Percentiles rank a stretch among this genome's conserved stretches.
Conservation (phyloP, 768 basidiomycete genomes). For the Leccinum subtestaceum region DNA sequence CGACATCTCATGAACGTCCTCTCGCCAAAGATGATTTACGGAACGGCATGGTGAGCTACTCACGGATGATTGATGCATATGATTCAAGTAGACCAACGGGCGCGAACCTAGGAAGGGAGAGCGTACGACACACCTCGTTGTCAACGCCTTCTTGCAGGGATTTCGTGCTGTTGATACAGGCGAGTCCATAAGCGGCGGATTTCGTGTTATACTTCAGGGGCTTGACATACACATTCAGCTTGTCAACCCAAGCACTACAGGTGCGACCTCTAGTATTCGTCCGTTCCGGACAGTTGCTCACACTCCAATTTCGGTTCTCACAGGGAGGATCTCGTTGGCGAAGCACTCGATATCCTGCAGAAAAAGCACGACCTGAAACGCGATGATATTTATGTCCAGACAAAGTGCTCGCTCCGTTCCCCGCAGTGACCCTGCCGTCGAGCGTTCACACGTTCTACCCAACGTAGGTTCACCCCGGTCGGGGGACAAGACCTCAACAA, state of each 20-base stretch:
- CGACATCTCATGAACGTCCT: conserved; percentile 29
- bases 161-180: conserved; percentile 87
- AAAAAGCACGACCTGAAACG: conserved; percentile 60
- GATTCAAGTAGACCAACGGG: not conserved
- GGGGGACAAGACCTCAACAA: conserved; percentile 67
- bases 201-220: conserved; percentile 10
- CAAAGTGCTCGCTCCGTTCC: conserved; percentile 51
- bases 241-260: conserved; percentile 74
- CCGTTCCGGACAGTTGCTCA: not conserved
- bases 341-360: conserved; percentile 57
- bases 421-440: not conserved
- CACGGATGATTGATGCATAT: not conserved
- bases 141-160: conserved; percentile 69
- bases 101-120: conserved; percentile 66
- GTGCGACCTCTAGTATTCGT: conserved; percentile 30
- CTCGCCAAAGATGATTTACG: conserved; percentile 51
- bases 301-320: not conserved
- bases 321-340: conserved; percentile 80
- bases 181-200: conserved; percentile 27
- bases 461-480: conserved; percentile 65
- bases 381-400: conserved; percentile 74
- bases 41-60: conserved; percentile 54
- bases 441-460: not conserved
- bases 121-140: conserved; percentile 61
- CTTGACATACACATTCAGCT: conserved; percentile 35